Conservation (phyloP, 371 early-diverging fungal species). For the Zychaea mexicana region DNA sequence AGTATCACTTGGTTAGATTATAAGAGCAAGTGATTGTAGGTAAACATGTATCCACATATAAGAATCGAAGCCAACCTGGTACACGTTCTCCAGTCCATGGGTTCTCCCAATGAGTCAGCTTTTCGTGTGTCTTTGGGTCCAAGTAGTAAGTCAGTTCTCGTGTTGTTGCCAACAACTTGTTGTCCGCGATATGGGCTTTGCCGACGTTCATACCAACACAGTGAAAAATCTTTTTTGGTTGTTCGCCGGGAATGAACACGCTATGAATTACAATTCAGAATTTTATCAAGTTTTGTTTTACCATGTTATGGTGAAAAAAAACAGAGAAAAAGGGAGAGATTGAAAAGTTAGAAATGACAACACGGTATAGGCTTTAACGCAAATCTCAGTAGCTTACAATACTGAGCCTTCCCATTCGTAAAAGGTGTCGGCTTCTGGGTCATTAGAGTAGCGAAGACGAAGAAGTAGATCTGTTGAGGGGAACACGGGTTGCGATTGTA, state of each 20-base stretch:
- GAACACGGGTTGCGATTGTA: background rate
- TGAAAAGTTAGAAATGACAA: too few species aligned
- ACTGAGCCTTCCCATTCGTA: constrained; percentile 45
- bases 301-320: background rate
- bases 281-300: background rate
- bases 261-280: constrained; percentile 11
- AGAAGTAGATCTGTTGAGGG: constrained; percentile 3
- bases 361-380: too few species aligned
- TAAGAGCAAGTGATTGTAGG: background rate
- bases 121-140: constrained; percentile 31
- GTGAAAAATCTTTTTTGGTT: constrained; percentile 34
- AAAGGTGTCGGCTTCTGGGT: constrained; percentile 29
- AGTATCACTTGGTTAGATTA: too few species aligned
- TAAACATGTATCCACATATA: background rate
- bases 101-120: constrained; percentile 33
- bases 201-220: constrained; percentile 45
- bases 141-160: constrained; percentile 40
- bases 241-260: constrained; percentile 33
- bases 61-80: constrained; percentile 21
- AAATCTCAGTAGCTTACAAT: constrained; percentile 37
- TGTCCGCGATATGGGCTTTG: constrained; percentile 26
- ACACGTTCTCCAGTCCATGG: constrained; percentile 39
- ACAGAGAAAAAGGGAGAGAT: background rate
- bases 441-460: constrained; percentile 26
- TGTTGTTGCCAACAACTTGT: constrained; percentile 23